phyloP scores from a whole-genome alignment of 306 rosid genomes.

The Begonia peltatifolia region DNA sequence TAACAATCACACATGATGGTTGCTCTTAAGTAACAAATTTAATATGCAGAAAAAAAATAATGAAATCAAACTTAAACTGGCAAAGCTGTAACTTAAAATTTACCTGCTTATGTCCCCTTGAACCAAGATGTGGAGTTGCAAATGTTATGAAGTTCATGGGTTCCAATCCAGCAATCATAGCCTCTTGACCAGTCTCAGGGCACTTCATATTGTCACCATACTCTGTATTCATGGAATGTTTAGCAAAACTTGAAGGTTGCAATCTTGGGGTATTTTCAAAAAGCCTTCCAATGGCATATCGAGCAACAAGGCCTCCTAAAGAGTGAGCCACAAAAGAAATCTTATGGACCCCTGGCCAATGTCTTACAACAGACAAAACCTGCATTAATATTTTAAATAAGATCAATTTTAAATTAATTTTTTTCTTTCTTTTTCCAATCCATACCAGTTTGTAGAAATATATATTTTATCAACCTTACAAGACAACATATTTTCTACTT shows the following conservation, averaged over 20 bases:
- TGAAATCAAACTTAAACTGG: not conserved
- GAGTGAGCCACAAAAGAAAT: conserved; percentile 96
- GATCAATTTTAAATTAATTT: not conserved
- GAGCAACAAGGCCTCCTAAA: conserved; percentile 86
- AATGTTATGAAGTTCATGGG: conserved; percentile 85
- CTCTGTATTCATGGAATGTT: conserved; percentile 20
- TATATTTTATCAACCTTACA: no score
- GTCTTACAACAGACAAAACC: conserved; percentile 52
- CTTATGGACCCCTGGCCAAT: conserved; percentile 52
- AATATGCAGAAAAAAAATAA: no score
- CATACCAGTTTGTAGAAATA: no score
- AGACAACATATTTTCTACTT: no score
- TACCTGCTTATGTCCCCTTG: conserved; percentile 81
- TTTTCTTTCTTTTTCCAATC: no score
- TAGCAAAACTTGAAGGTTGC: conserved; percentile 17
- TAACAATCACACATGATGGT: not conserved
- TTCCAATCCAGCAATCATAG: conserved; percentile 72
- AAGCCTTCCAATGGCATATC: conserved; percentile 87
- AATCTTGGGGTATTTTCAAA: conserved; percentile 25
- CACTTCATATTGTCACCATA: conserved; percentile 20
- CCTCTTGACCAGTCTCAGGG: conserved; percentile 22
- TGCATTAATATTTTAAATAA: conserved; percentile 16
- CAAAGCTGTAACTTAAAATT: not conserved
- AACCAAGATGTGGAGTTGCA: conserved; percentile 97
- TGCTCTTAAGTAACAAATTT: conserved; percentile 1